Evolutionary conservation across 805 yeast species (phyloP), one percentile per base, ranked within the genome.

Genomic region (Isabelozyma rhagii): DNA sequence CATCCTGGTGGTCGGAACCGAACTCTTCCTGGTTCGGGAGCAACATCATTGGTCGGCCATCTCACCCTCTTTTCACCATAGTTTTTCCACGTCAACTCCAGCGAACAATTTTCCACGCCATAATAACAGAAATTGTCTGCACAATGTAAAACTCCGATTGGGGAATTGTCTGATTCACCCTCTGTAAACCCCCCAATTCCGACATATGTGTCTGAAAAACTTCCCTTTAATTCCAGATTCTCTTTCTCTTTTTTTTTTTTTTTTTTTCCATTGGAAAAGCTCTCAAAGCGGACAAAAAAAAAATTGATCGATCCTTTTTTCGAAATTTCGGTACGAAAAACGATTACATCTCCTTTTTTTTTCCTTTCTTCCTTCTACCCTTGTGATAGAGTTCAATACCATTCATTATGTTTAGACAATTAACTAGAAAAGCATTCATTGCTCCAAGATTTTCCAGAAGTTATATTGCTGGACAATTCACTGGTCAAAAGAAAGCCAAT

Each of bases 391-490:
- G n/a, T 31, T 31, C 36, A 39, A 39, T 39, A 8, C 18, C 9
- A 39, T 8, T 11, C 28, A 43, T 11, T n/a, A 69, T 70, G 74
- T 64, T 69, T 54, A 68, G 67, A 64, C 69, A 64, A 63, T 56
- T 69, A 52, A 54, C 65, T 52, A 66, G 56, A 57, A 55, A 55
- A 48, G 38, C 57, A 28, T 53, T 59, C 44, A 49, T 52, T 47
- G 61, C 61, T 40, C 73, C 72, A 49, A 66, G 67, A 63, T 62
- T 71, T 51, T 49, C 68, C 57, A 71, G 76, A 69, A 56, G 69
- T 62, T 63, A 79, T 64, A 84, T 84, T 55, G 87, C 89, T 60
- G 79, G 78, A 54, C 85, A 83, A 67, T 84, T 79, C 74, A 77
- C 83, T 55, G 89, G 89, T 55, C 41, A 69, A 56, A 83, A 82